Evolutionary conservation across 2,329 filamentous ascomycete genomes (phyloP).

Genomic region (Bipolaris sorokiniana): DNA sequence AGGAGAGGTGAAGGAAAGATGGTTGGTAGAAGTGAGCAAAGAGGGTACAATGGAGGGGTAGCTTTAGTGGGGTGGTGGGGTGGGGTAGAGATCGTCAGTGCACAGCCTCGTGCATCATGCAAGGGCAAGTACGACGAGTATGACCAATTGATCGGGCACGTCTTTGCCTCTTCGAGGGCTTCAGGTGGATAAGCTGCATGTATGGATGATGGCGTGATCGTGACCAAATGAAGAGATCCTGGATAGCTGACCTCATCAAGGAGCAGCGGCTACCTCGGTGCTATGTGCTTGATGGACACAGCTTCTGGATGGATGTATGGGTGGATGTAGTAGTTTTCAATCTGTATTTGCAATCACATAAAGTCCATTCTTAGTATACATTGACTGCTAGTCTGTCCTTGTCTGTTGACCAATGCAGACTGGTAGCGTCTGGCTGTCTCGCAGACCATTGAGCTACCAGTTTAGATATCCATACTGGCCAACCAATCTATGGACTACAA

Average conservation of each 20-base stretch:
- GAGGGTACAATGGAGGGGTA: constrained; percentile 15
- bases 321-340: neutral
- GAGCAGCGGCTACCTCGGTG: neutral
- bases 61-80: constrained; percentile 19
- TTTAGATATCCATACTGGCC: neutral
- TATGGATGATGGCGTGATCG: constrained; percentile 21
- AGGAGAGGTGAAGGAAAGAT: constrained; percentile 12
- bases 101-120: constrained; percentile 24
- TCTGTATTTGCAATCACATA: neutral
- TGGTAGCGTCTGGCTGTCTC: neutral
- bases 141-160: constrained; percentile 19
- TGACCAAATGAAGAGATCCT: constrained; percentile 9
- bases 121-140: constrained; percentile 18
- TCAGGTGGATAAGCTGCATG: constrained; percentile 3
- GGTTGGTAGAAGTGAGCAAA: constrained; percentile 2
- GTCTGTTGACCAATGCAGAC: too few relatives aligned
- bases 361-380: neutral
- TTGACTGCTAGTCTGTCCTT: neutral
- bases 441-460: neutral
- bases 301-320: neutral
- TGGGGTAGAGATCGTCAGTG: constrained; percentile 20
- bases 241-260: neutral
- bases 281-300: neutral
- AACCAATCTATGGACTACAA: neutral
- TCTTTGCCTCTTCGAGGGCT: constrained; percentile 7